Evolutionary conservation across 148 eudicot genomes (phyloP).

Genomic region (Suaeda aralocaspica): DNA sequence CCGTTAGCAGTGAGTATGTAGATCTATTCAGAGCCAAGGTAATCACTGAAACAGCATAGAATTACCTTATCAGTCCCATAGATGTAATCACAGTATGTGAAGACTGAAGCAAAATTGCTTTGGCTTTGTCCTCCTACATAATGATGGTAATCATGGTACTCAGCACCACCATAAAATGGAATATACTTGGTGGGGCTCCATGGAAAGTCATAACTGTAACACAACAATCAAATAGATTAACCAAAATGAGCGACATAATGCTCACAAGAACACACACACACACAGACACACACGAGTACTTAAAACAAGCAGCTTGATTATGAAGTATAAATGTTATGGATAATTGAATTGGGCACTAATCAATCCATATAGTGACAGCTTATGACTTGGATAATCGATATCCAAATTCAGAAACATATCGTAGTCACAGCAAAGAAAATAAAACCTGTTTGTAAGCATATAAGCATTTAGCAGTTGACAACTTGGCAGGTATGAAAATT

Average conservation of each 20-base stretch:
- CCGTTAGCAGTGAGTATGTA: no score
- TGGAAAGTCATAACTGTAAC: constrained; percentile 80
- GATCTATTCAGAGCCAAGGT: no score
- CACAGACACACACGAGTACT: no score
- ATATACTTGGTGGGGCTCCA: no score
- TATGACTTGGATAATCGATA: background rate
- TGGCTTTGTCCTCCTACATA: constrained; percentile 97
- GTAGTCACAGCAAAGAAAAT: background rate
- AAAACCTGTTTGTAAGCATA: no score
- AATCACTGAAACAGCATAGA: no score
- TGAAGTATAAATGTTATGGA: background rate
- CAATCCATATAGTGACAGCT: background rate
- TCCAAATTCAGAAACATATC: background rate
- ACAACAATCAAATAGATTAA: background rate
- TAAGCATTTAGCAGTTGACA: background rate
- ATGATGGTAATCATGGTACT: no score
- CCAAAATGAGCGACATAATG: background rate
- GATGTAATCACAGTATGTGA: constrained; percentile 95
- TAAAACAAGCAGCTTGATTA: no score
- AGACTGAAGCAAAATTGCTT: constrained; percentile 94
- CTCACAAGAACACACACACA: no score
- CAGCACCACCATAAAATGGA: no score
- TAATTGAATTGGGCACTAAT: background rate
- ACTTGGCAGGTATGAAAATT: background rate
- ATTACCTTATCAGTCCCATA: constrained; percentile 98